Conservation (phyloP, 2,329 filamentous ascomycete species). For the Apiospora saccharicola region DNA sequence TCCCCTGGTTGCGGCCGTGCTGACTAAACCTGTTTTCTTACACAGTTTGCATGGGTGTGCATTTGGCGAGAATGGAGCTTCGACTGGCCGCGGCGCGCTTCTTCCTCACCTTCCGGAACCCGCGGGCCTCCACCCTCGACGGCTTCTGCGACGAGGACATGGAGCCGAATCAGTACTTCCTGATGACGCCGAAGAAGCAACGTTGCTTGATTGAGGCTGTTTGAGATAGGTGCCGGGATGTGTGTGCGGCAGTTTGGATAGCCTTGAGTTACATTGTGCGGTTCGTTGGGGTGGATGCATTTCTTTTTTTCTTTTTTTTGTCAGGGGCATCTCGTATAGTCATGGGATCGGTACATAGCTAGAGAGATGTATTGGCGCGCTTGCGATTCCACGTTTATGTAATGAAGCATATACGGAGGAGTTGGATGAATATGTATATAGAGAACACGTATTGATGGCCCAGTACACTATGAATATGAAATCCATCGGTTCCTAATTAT, state of each 20-base stretch:
- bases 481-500: no score
- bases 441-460: neutral
- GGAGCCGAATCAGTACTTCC: slow-evolving; percentile 38
- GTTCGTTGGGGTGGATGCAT: no score
- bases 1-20: slow-evolving; percentile 34
- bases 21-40: slow-evolving; percentile 32
- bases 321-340: no score
- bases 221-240: slow-evolving; percentile 37
- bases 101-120: slow-evolving; percentile 47
- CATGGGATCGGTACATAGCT: no score
- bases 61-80: slow-evolving; percentile 62
- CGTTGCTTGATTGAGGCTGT: slow-evolving; percentile 40
- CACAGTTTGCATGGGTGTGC: slow-evolving; percentile 59
- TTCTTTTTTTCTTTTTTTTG: no score
- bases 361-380: no score
- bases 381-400: neutral
- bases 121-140: slow-evolving; percentile 37
- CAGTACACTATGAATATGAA: no score
- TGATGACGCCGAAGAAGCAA: slow-evolving; percentile 37
- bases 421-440: neutral
- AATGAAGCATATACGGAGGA: neutral
- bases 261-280: neutral
- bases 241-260: neutral
- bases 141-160: slow-evolving; percentile 43
- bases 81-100: slow-evolving; percentile 57